phyloP scores from a whole-genome alignment of 208 protist genomes.

The Trypanosoma rangeli region DNA sequence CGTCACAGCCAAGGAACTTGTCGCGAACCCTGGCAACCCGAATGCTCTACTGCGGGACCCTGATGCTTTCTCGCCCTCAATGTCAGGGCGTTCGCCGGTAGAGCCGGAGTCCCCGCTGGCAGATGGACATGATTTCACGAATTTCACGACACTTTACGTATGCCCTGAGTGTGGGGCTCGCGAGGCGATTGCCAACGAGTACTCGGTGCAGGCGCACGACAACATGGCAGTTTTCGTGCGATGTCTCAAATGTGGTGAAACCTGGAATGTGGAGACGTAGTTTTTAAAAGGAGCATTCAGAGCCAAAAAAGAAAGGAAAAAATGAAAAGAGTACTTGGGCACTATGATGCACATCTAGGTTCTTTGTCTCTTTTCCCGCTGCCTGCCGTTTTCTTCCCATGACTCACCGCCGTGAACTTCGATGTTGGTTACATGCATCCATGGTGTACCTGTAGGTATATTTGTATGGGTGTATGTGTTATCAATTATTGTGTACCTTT shows the following conservation, averaged over 20 bases:
- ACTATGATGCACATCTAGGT: no score
- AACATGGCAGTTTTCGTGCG: conserved; percentile 68
- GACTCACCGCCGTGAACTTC: background rate
- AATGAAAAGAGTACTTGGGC: background rate
- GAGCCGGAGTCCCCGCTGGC: conserved; percentile 25
- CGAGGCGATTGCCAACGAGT: conserved; percentile 60
- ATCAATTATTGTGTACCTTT: no score
- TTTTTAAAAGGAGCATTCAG: conserved; percentile 24
- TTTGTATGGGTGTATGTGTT: no score
- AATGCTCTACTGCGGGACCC: conserved; percentile 32
- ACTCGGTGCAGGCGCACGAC: conserved; percentile 76
- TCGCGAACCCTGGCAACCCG: conserved; percentile 36
- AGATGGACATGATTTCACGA: conserved; percentile 12
- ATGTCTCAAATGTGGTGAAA: conserved; percentile 61
- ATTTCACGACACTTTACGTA: conserved; percentile 56
- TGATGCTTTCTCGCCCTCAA: no score
- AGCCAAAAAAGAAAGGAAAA: conserved; percentile 6
- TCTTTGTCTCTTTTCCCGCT: no score
- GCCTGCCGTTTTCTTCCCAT: no score
- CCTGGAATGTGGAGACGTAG: conserved; percentile 62
- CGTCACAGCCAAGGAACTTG: conserved; percentile 47
- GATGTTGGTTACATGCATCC: background rate
- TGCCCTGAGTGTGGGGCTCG: conserved; percentile 67
- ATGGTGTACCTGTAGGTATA: background rate
- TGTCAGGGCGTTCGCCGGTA: background rate